Conservation (phyloP, 2,329 filamentous ascomycete species). For the Aspergillus brasiliensis region DNA sequence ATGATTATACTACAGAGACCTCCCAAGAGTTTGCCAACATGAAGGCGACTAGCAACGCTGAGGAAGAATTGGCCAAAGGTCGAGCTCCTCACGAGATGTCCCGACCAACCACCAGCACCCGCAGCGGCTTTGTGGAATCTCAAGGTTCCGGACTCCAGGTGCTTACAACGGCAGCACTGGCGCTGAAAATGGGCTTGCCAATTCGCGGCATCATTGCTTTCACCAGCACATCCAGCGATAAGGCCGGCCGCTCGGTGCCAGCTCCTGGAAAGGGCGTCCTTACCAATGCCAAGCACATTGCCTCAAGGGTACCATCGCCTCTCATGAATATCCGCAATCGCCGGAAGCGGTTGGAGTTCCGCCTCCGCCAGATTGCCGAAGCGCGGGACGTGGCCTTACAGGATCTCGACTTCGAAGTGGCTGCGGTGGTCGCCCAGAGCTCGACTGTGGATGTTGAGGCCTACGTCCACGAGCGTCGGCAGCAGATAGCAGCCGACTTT, state of each 20-base stretch:
- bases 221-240: constrained; percentile 69
- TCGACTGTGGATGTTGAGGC: background rate
- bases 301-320: background rate
- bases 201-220: constrained; percentile 13
- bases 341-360: background rate
- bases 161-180: constrained; percentile 10
- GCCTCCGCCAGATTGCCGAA: background rate
- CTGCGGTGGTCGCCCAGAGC: background rate
- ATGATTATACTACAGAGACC: constrained; percentile 95
- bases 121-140: constrained; percentile 97
- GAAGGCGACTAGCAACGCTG: constrained; percentile 94
- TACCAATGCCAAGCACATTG: constrained; percentile 68
- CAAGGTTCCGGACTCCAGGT: constrained; percentile 74
- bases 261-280: constrained; percentile 92
- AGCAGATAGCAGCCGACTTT: background rate
- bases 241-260: constrained; percentile 93
- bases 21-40: constrained; percentile 99
- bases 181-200: constrained; percentile 13
- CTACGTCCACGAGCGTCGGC: background rate
- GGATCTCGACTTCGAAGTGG: background rate
- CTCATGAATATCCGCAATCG: background rate
- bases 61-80: constrained; percentile 89
- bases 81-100: constrained; percentile 95
- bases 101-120: constrained; percentile 86
- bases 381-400: background rate